These are phyloP conservation scores for Microdochium paspali DNA, from an alignment of 2,329 filamentous ascomycete species.

Conservation along the genomic window DNA sequence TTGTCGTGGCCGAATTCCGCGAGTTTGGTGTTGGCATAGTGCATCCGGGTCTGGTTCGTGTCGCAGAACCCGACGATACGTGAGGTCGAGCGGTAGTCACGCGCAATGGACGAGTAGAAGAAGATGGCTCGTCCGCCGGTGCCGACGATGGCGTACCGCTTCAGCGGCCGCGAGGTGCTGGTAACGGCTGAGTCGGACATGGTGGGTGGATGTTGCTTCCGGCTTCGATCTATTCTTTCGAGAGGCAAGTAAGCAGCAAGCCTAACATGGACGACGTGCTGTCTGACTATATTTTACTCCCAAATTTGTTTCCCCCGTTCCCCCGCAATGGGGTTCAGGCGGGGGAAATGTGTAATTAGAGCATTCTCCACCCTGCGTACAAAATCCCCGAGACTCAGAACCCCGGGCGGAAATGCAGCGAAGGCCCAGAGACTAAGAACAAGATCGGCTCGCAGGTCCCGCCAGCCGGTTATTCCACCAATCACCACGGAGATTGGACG, in stretches of 20 bases:
- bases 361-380: too few relatives aligned
- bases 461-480: too few relatives aligned
- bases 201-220: not conserved
- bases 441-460: too few relatives aligned
- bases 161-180: constrained; percentile 9
- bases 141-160: constrained; percentile 47
- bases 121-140: constrained; percentile 50
- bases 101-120: constrained; percentile 49
- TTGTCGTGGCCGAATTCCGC: constrained; percentile 31
- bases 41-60: constrained; percentile 49
- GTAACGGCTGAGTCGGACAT: not conserved
- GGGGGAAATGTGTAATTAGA: too few relatives aligned
- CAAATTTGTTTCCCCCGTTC: too few relatives aligned
- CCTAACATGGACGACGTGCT: too few relatives aligned
- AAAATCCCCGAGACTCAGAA: too few relatives aligned
- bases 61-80: constrained; percentile 48
- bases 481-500: too few relatives aligned
- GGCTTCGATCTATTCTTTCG: not conserved
- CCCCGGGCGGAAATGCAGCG: too few relatives aligned
- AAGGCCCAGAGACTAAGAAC: too few relatives aligned
- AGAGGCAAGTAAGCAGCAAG: not conserved
- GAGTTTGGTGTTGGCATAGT: constrained; percentile 43
- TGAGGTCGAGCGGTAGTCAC: constrained; percentile 39
- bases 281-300: too few relatives aligned
- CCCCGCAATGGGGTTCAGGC: too few relatives aligned